Percentiles rank a stretch among this genome's conserved stretches.
These are phyloP conservation scores for Solanum dulcamara DNA, from an alignment of 257 asterid genomes.

Conservation along the genomic window DNA sequence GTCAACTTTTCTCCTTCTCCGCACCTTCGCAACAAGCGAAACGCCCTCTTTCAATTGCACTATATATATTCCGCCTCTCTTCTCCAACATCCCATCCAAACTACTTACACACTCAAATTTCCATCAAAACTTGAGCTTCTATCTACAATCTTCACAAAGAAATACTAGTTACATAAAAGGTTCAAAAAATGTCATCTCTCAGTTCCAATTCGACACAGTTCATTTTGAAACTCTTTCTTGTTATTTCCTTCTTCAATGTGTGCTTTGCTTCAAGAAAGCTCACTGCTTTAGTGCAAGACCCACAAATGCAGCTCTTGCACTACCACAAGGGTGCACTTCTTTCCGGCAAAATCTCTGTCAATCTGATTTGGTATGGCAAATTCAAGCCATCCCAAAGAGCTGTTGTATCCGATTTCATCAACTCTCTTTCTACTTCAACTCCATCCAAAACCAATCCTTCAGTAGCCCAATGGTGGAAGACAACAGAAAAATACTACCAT, in stretches of 20 bases:
- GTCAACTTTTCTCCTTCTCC: not conserved
- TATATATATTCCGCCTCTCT: not conserved
- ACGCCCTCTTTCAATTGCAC: not conserved
- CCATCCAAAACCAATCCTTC: conserved; percentile 16
- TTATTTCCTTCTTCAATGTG: not conserved
- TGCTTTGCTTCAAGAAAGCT: not conserved
- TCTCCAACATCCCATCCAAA: not conserved
- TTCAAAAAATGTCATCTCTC: not conserved
- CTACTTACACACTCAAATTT: not conserved
- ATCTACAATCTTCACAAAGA: not conserved
- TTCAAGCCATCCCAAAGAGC: conserved; percentile 13
- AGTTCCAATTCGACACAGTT: not conserved
- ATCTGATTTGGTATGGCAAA: conserved; percentile 14
- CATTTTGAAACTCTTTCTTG: not conserved
- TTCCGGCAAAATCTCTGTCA: not conserved
- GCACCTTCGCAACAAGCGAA: not conserved
- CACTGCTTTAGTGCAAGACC: not conserved
- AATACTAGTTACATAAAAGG: not conserved
- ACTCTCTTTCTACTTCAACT: conserved; percentile 25
- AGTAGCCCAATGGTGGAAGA: conserved; percentile 35
- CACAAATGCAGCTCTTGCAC: conserved; percentile 1
- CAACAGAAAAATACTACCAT: conserved; percentile 27
- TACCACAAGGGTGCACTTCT: conserved; percentile 25
- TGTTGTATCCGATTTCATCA: conserved; percentile 8
- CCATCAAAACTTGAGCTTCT: not conserved